phyloP scores from a whole-genome alignment of 768 basidiomycete genomes.

The Pulveroboletus frians region DNA sequence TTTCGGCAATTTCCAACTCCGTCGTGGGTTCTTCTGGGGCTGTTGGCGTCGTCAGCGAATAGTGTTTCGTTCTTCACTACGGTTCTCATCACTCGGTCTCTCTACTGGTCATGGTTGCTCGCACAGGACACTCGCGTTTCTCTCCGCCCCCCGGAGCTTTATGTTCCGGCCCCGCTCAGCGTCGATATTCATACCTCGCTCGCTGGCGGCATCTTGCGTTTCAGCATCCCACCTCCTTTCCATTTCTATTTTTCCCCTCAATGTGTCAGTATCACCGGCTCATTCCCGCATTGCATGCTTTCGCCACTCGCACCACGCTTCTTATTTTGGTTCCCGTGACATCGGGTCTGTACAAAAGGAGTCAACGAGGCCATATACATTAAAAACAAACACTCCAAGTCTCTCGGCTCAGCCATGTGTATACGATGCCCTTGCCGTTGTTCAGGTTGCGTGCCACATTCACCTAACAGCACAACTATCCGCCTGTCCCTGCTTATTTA shows the following conservation, averaged over 20 bases:
- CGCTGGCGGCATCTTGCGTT: conserved; percentile 27
- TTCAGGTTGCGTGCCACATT: conserved; percentile 24
- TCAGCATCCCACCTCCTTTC: conserved; percentile 19
- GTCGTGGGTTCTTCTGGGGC: conserved; percentile 30
- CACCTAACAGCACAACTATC: conserved; percentile 18
- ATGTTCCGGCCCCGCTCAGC: conserved; percentile 31
- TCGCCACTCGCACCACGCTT: conserved; percentile 37
- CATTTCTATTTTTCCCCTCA: conserved; percentile 29
- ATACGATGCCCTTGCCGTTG: conserved; percentile 24
- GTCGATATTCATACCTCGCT: conserved; percentile 46
- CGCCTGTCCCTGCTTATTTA: conserved; percentile 30
- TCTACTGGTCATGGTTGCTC: conserved; percentile 34
- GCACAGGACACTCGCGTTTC: conserved; percentile 33
- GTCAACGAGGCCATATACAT: conserved; percentile 30
- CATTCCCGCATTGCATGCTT: conserved; percentile 37
- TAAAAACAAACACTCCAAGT: conserved; percentile 24
- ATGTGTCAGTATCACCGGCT: conserved; percentile 41
- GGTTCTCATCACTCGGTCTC: conserved; percentile 28
- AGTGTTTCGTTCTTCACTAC: conserved; percentile 26
- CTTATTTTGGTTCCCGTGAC: conserved; percentile 29
- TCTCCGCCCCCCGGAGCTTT: conserved; percentile 15
- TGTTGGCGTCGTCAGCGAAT: conserved; percentile 29
- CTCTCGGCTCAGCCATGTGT: conserved; percentile 31
- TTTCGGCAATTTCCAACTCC: conserved; percentile 35
- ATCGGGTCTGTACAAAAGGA: conserved; percentile 37